Evolutionary conservation across 257 asterid species (phyloP).

Genomic region (Verbena officinalis): DNA sequence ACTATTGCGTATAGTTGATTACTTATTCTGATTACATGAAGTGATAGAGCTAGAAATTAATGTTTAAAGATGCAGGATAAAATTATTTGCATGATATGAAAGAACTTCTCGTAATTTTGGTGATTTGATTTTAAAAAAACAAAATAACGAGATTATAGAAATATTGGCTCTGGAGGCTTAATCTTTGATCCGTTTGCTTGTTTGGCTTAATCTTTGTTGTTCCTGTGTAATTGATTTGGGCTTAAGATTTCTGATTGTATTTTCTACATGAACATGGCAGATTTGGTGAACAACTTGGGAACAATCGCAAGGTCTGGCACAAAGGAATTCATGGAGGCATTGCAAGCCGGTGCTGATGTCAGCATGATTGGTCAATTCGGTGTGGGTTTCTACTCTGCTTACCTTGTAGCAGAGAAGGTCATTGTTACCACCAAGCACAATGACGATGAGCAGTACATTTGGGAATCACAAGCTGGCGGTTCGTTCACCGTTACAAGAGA

Average conservation of each 20-base stretch:
- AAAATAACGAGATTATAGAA: no score
- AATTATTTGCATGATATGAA: no score
- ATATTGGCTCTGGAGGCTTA: background rate
- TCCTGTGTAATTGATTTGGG: background rate
- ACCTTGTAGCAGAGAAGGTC: conserved; percentile 78
- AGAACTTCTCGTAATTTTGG: no score
- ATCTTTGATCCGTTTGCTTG: background rate
- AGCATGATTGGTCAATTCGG: conserved; percentile 91
- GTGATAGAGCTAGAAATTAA: no score
- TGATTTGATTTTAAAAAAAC: no score
- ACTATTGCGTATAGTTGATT: no score
- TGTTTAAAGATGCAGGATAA: no score
- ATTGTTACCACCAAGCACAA: conserved; percentile 78
- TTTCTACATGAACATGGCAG: conserved; percentile 31
- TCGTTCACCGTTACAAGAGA: conserved; percentile 78
- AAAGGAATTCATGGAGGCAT: conserved; percentile 81
- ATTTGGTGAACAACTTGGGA: conserved; percentile 82
- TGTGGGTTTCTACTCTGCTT: conserved; percentile 84
- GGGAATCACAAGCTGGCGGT: conserved; percentile 92
- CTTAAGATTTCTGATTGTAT: conserved; percentile 1
- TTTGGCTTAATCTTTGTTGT: background rate
- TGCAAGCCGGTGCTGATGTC: conserved; percentile 94
- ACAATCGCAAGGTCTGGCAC: conserved; percentile 87
- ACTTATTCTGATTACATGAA: no score
- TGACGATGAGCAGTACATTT: conserved; percentile 73